Evolutionary conservation across 192 early-diverging fungal species (phyloP).

Genomic region (Backusella liffmaniae): DNA sequence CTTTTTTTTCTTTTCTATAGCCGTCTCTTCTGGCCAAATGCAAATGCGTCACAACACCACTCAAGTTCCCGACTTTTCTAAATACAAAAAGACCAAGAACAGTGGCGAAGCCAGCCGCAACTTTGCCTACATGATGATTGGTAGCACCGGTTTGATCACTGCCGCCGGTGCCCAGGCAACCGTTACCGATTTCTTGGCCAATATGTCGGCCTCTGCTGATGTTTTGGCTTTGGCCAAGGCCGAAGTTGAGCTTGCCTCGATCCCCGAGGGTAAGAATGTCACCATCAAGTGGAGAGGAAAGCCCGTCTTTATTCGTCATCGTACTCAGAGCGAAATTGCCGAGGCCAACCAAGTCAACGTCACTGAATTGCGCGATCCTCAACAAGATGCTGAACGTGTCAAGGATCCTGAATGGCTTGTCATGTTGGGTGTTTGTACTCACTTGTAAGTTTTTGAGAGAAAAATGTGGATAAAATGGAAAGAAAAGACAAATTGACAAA

Average conservation of each 20-base stretch:
- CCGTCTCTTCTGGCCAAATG: slow-evolving; percentile 19
- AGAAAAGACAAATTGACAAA: slow-evolving; percentile 15
- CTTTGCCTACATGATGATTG: slow-evolving; percentile 94
- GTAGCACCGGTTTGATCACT: slow-evolving; percentile 81
- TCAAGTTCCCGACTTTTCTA: slow-evolving; percentile 71
- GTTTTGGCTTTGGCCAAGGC: slow-evolving; percentile 97
- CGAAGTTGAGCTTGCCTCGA: slow-evolving; percentile 87
- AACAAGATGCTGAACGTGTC: slow-evolving; percentile 87
- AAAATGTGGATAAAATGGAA: background rate
- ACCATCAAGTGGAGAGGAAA: slow-evolving; percentile 99
- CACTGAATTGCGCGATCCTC: slow-evolving; percentile 82
- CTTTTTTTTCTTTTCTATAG: background rate
- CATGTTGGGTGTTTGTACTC: slow-evolving; percentile 77
- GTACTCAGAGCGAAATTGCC: slow-evolving; percentile 90
- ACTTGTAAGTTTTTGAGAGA: slow-evolving; percentile 35
- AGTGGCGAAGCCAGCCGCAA: slow-evolving; percentile 65
- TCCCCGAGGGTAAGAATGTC: slow-evolving; percentile 96
- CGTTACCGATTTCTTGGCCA: slow-evolving; percentile 79
- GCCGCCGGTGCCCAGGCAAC: slow-evolving; percentile 88
- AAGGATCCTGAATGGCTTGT: slow-evolving; percentile 96
- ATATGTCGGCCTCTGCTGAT: slow-evolving; percentile 96
- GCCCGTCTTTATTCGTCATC: slow-evolving; percentile 96
- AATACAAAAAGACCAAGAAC: slow-evolving; percentile 69
- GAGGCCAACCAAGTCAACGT: slow-evolving; percentile 87
- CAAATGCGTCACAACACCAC: slow-evolving; percentile 47